phyloP scores from a whole-genome alignment of 1,284 basidiomycete species.

The Ceratorhiza oryzae-sativae region DNA sequence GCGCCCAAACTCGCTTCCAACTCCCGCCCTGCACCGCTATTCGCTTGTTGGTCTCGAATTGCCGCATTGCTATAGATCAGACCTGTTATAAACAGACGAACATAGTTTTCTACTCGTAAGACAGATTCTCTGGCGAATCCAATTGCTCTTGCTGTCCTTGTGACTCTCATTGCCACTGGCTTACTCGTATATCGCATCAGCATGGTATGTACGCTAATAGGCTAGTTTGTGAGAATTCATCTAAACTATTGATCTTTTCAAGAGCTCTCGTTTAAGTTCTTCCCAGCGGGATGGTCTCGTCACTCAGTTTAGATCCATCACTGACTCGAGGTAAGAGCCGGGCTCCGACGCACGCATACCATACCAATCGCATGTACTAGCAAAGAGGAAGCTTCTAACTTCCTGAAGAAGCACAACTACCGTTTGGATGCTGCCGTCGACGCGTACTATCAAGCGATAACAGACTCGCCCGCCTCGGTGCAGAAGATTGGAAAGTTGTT shows the following conservation, averaged over 20 bases:
- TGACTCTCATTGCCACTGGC: constrained; percentile 19
- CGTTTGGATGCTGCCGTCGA: constrained; percentile 78
- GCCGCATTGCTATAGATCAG: not conserved
- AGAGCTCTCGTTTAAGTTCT: constrained; percentile 10
- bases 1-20: constrained; percentile 15
- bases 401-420: constrained; percentile 71
- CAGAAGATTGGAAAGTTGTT: constrained; percentile 68
- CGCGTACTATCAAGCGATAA: constrained; percentile 64
- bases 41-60: not conserved
- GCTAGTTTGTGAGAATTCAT: not conserved
- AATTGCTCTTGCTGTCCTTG: constrained; percentile 9
- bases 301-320: constrained; percentile 65
- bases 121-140: constrained; percentile 17
- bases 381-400: constrained; percentile 69
- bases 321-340: constrained; percentile 69
- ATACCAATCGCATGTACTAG: constrained; percentile 23
- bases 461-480: constrained; percentile 55
- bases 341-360: constrained; percentile 9
- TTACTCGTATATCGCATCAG: constrained; percentile 20
- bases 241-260: not conserved
- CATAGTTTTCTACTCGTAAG: not conserved
- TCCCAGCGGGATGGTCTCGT: constrained; percentile 39
- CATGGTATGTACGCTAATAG: constrained; percentile 21
- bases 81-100: not conserved
- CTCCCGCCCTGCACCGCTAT: constrained; percentile 3